Conservation (phyloP, 2,329 filamentous ascomycete genomes). For the Fusarium guadeloupense region DNA sequence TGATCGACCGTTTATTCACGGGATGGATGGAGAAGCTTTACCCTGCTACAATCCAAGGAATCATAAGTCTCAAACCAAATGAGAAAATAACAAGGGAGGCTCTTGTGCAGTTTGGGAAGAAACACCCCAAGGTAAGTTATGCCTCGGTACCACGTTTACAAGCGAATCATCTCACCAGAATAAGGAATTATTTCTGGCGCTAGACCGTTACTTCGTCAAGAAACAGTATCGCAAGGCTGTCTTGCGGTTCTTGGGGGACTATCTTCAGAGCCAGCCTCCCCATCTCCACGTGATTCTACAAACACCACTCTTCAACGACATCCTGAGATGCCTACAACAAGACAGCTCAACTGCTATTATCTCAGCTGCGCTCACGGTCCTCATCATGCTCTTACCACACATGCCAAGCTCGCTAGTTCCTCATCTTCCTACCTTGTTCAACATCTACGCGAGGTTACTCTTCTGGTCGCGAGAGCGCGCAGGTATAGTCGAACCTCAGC, state of each 20-base stretch:
- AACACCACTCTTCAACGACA: slow-evolving; percentile 75
- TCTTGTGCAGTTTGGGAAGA: slow-evolving; percentile 71
- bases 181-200: slow-evolving; percentile 70
- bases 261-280: slow-evolving; percentile 79
- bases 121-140: slow-evolving; percentile 64
- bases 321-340: slow-evolving; percentile 77
- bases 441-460: slow-evolving; percentile 80
- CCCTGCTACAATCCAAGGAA: slow-evolving; percentile 49
- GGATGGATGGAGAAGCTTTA: slow-evolving; percentile 65
- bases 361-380: slow-evolving; percentile 76
- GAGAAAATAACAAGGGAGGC: slow-evolving; percentile 61
- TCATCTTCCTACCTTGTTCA: slow-evolving; percentile 77
- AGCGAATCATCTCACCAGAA: background rate
- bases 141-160: background rate
- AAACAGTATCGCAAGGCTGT: slow-evolving; percentile 70
- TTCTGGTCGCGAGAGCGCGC: slow-evolving; percentile 75
- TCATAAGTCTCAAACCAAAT: slow-evolving; percentile 53
- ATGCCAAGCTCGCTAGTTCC: slow-evolving; percentile 77
- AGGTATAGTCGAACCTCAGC: slow-evolving; percentile 49
- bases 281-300: slow-evolving; percentile 78
- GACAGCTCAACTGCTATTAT: slow-evolving; percentile 81
- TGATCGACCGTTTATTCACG: slow-evolving; percentile 65
- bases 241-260: slow-evolving; percentile 74
- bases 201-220: slow-evolving; percentile 73
- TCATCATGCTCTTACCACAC: slow-evolving; percentile 85